Conservation (phyloP, 306 rosid species). For the Inga leiocalycina region DNA sequence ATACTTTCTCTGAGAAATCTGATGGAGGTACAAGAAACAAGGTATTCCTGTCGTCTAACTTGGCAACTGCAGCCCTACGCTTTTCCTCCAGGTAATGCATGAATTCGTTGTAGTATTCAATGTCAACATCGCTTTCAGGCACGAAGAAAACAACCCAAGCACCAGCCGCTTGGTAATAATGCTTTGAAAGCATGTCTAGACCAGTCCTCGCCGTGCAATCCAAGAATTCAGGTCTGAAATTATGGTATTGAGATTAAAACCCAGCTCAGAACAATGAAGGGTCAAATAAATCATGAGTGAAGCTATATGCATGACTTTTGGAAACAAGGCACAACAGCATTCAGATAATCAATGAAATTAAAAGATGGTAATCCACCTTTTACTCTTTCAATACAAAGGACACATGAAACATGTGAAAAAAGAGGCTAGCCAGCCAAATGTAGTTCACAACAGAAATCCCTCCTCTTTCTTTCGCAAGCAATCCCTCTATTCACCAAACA, state of each 20-base stretch:
- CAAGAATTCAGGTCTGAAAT: constrained; percentile 89
- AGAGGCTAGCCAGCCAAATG: background rate
- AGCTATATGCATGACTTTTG: background rate
- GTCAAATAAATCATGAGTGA: background rate
- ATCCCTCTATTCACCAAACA: background rate
- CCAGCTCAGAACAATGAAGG: constrained; percentile 30
- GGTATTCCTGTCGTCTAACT: constrained; percentile 86
- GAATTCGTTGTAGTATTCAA: constrained; percentile 85
- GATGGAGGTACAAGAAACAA: constrained; percentile 99
- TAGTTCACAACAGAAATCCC: background rate
- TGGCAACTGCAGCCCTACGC: constrained; percentile 91
- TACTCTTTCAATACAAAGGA: background rate
- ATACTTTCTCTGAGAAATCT: constrained; percentile 85
- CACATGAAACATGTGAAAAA: background rate
- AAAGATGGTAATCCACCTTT: background rate
- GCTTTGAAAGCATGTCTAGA: constrained; percentile 95
- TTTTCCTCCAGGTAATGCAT: constrained; percentile 95
- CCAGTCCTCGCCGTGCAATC: constrained; percentile 99
- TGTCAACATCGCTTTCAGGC: constrained; percentile 90
- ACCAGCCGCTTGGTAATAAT: constrained; percentile 91
- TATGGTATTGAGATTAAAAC: constrained; percentile 33
- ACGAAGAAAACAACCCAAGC: constrained; percentile 98
- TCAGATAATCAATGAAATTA: background rate
- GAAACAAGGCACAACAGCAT: background rate
- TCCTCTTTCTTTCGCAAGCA: background rate